Percentiles rank a stretch among this genome's conserved stretches.
Conservation (phyloP, 495 filamentous ascomycete species). For the Penicillium taxi region DNA sequence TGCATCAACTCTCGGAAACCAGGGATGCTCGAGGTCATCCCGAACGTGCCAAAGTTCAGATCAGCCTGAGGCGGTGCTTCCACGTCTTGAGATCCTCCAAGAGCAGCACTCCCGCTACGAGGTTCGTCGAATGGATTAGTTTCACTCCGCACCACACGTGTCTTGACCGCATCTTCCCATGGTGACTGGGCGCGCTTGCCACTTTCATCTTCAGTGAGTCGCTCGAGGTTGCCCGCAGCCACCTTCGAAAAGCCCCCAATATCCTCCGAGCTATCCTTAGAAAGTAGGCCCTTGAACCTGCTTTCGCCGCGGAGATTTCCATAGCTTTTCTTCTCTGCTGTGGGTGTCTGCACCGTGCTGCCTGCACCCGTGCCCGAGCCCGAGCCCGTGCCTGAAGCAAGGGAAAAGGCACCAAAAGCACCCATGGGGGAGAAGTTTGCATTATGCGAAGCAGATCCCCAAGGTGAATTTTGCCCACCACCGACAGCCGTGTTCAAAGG, state of each 20-base stretch:
- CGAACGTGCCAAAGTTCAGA: conserved; percentile 58
- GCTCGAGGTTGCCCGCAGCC: conserved; percentile 42
- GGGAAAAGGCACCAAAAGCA: conserved; percentile 78
- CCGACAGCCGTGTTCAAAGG: conserved; percentile 40
- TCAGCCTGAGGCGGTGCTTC: conserved; percentile 48
- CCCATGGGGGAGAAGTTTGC: conserved; percentile 63
- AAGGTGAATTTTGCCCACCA: conserved; percentile 56
- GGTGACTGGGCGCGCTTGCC: conserved; percentile 39
- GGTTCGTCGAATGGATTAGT: conserved; percentile 74
- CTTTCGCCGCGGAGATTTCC: conserved; percentile 67
- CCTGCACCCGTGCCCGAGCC: too few species aligned
- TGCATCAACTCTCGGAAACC: conserved; percentile 57
- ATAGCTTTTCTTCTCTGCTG: conserved; percentile 62
- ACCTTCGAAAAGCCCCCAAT: conserved; percentile 44
- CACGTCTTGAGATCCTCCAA: conserved; percentile 71
- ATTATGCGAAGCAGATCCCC: conserved; percentile 52
- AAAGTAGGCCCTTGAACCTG: conserved; percentile 74
- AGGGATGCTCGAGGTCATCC: conserved; percentile 68
- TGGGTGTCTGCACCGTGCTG: conserved; percentile 47
- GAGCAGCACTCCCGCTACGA: conserved; percentile 66
- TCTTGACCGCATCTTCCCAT: conserved; percentile 46
- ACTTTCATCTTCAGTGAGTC: conserved; percentile 44
- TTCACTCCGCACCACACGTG: conserved; percentile 54
- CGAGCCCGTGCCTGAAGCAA: conserved; percentile 36
- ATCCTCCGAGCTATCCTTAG: conserved; percentile 68